Evolutionary conservation across 495 filamentous ascomycete species (phyloP), one percentile per base, ranked within the genome.

Genomic region (Lasiosphaeris hirsuta): DNA sequence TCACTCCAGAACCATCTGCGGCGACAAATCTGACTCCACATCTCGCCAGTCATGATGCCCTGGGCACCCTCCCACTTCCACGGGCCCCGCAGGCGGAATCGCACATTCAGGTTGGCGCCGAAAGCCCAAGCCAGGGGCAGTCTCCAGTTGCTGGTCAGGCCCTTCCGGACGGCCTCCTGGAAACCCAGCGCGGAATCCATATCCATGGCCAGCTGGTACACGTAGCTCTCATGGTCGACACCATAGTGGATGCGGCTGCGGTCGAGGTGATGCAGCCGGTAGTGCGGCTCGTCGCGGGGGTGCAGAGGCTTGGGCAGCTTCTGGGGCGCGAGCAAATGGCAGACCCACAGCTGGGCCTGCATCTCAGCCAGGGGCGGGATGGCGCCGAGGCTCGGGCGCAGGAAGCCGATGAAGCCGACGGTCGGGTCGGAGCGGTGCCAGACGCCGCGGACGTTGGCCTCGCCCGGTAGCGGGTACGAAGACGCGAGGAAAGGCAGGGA

Each of bases 331-430:
- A n/a, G 36, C 13, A 68, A 54, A 10, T 69, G 57, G 15, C 76
- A 49, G 11, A 76, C 64, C 75, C 76, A 81, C 10, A 76, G 68
- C 63, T 76, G 72, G 0, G 77, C 72, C 58, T 81, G 77, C 54
- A 78, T 67, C 55, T 80, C 78, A 13, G 74, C 56, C 10, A 81
- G 63, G 0, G 78, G 77, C 4, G 78, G 78, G 33, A 81, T 80
- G 0, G 77, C 78, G 33, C 77, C 78, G 9, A 81, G 65, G 37
- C 70, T 69, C 0, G 77, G 78, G 0, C 77, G 65, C 10, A 81
- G 59, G 60, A 80, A 81, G 7, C 78, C 78, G 35, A 80, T 78
- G 58, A 77, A 81, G 8, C 66, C 76, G 7, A 81, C 61, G 0
- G 64, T 63, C 0, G 74, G 72, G 34, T 78, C 69, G 10, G 67